Percentiles rank a stretch among this genome's conserved stretches.
These are phyloP conservation scores for Deuterostichococcus epilithicus DNA, from an alignment of 139 green algal species.

Conservation along the genomic window DNA sequence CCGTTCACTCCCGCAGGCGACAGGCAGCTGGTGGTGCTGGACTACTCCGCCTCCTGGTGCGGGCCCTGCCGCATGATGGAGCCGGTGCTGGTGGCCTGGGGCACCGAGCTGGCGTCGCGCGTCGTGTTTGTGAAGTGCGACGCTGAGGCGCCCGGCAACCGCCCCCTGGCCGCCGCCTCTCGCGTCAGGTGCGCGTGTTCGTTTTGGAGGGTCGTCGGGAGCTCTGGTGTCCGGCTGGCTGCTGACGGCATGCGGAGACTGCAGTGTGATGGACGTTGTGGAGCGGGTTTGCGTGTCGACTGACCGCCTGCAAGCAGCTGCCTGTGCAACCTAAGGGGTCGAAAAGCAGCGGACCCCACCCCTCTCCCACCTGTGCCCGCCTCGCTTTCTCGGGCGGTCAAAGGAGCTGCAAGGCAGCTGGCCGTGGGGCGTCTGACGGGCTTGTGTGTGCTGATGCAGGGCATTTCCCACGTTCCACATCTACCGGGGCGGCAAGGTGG, in stretches of 20 bases:
- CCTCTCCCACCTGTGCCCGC: too few species aligned
- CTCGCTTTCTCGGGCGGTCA: too few species aligned
- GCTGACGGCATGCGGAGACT: too few species aligned
- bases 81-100: slow-evolving; percentile 23
- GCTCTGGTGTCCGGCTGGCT: too few species aligned
- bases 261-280: too few species aligned
- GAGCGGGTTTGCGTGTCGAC: too few species aligned
- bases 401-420: too few species aligned
- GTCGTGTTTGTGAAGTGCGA: slow-evolving; percentile 36
- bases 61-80: slow-evolving; percentile 33
- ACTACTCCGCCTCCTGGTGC: slow-evolving; percentile 42
- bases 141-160: slow-evolving; percentile 30
- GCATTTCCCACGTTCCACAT: slow-evolving; percentile 41
- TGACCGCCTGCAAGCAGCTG: too few species aligned
- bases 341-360: too few species aligned
- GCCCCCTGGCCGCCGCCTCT: slow-evolving; percentile 9
- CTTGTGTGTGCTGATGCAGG: neutral
- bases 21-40: slow-evolving; percentile 29
- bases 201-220: too few species aligned
- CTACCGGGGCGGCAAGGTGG: slow-evolving; percentile 3
- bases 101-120: slow-evolving; percentile 5
- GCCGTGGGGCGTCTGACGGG: too few species aligned
- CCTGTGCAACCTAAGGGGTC: too few species aligned
- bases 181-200: slow-evolving; percentile 11
- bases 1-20: neutral